Conservation (phyloP, 2,329 filamentous ascomycete species). For the Fusarium caatingaense region DNA sequence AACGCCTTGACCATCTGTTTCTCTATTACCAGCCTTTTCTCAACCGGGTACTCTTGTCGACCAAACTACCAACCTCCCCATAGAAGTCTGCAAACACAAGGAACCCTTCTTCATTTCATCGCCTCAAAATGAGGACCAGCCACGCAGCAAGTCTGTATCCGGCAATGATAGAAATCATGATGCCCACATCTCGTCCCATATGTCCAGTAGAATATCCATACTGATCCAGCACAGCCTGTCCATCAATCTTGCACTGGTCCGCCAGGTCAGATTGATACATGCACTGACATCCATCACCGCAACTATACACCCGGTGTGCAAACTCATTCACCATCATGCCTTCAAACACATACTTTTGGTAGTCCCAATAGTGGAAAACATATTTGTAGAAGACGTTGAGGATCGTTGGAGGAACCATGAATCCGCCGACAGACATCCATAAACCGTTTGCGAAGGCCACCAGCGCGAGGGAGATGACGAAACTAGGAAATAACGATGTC, state of each 20-base stretch:
- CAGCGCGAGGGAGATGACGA: conserved; percentile 81
- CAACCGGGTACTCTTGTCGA: neutral
- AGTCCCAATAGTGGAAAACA: conserved; percentile 89
- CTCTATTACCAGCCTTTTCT: neutral
- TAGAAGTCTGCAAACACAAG: neutral
- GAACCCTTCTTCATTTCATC: conserved; percentile 9
- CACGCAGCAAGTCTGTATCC: conserved; percentile 69
- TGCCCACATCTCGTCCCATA: conserved; percentile 82
- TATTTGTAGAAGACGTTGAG: conserved; percentile 89
- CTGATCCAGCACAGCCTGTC: conserved; percentile 73
- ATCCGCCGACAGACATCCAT: conserved; percentile 89
- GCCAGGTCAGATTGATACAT: conserved; percentile 72
- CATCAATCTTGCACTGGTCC: conserved; percentile 74
- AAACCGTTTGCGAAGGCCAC: conserved; percentile 88
- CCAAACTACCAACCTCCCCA: neutral
- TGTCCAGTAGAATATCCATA: conserved; percentile 77
- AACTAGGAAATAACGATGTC: conserved; percentile 77
- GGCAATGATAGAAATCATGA: conserved; percentile 79
- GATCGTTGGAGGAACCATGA: conserved; percentile 77
- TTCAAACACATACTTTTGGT: conserved; percentile 87
- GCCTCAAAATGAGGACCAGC: conserved; percentile 62
- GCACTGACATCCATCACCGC: conserved; percentile 66
- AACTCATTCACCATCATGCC: conserved; percentile 97
- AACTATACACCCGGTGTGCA: conserved; percentile 67
- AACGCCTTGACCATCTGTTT: neutral